Conservation (phyloP, 2,329 filamentous ascomycete genomes). For the Aspergillus quadricinctus region DNA sequence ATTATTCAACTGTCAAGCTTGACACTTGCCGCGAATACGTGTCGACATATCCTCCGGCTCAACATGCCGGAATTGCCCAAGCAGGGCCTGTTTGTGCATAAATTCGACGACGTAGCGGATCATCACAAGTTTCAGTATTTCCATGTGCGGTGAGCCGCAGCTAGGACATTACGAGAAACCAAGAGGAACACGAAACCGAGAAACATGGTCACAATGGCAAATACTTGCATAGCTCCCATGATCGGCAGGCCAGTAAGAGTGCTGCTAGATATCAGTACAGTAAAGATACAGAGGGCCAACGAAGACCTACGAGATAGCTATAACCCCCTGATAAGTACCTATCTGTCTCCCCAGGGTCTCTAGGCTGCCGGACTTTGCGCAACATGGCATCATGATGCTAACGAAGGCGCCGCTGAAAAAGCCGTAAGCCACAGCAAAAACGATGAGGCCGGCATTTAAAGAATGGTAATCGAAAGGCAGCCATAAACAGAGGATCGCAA, state of each 20-base stretch:
- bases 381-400: conserved; percentile 27
- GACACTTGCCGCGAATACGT: too few species aligned
- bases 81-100: too few species aligned
- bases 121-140: too few species aligned
- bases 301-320: conserved; percentile 17
- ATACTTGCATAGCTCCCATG: conserved; percentile 25
- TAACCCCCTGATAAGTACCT: conserved; percentile 25
- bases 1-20: too few species aligned
- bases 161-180: too few species aligned
- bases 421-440: conserved; percentile 24
- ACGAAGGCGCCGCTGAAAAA: conserved; percentile 28
- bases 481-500: conserved; percentile 23
- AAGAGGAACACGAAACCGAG: too few species aligned
- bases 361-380: conserved; percentile 24
- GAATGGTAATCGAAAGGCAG: conserved; percentile 26
- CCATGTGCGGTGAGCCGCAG: too few species aligned
- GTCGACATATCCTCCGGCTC: too few species aligned
- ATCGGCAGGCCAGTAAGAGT: conserved; percentile 25
- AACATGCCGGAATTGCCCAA: too few species aligned
- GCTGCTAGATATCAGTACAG: background rate
- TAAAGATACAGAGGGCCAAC: too few species aligned
- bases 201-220: conserved; percentile 4
- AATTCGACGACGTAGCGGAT: too few species aligned
- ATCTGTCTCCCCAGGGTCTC: conserved; percentile 33
- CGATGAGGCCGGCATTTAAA: conserved; percentile 24